Base-by-base conservation (phyloP, 129 eudicot genomes). In the Tagetes patula region DNA sequence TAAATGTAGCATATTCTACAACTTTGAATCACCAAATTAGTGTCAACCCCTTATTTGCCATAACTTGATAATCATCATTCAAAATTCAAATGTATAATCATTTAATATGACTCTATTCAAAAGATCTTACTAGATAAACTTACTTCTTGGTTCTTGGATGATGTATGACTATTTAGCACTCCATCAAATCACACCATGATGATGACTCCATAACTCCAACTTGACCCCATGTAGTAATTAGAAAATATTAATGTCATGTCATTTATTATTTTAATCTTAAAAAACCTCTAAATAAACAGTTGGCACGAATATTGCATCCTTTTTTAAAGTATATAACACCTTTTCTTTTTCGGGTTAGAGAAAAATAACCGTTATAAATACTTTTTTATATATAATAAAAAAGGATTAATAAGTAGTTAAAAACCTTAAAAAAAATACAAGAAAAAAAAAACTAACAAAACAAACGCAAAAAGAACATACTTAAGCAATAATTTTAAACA, bases 1-100 rank as follows among this genome's bases (percentile, higher is more conserved):
- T 58, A 32, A 55, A 8, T 32, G 36, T 58, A 58, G 39, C 64
- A 56, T 8, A 55, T 2, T 55, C 62, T 55, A 55, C 27, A 55
- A 30, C 62, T 30, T 8, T 55, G 36, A 55, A 55, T 30, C 34
- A 56, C 8, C 39, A 56, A 38, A 9, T 59, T 59, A 59, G 65
- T 33, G 41, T 33, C 41, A 32, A 59, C 32, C 33, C 65, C 65
- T 59, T 59, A 59, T 59, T 59, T 33, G 65, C 41, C 41, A 59
- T 59, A 33, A 59, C 65, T 58, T 58, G 14, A 58, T 32, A 56
- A 58, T 32, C 62, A 55, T 32, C 65, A 32, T 59, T 58, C 14
- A 59, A 59, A 32, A 59, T 32, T 59, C 65, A 59, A 33, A 59
- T 59, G 40, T 8, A 59, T 59, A 33, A 59, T 59, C 41, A 33